Base-by-base conservation (phyloP, 2,329 filamentous ascomycete species). In the Endothia cerciana region DNA sequence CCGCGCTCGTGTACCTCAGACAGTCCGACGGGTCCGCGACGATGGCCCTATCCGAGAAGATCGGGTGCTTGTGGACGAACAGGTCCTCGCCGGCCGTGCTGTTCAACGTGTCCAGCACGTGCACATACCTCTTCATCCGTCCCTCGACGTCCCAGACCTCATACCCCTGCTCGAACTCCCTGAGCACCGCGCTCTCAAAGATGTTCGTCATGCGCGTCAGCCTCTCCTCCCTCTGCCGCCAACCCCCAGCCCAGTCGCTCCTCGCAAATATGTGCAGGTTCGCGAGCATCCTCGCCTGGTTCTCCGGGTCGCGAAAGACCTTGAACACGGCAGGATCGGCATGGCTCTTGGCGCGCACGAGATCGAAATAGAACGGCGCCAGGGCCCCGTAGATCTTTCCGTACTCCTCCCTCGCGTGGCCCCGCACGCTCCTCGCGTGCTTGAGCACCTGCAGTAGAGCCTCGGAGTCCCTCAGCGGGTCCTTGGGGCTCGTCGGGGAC, bases 141-240 rank as follows among this genome's bases (percentile, higher is more conserved):
- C 92, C 93, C 70, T 97, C 91, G 63, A 96, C 88, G 75, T 99
- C 94, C 80, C 91, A 91, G 53, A 88, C 89, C 75, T 95, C 92
- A 71, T 96, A 97, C 4, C 93, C 95, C 73, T 95, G 91, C 77
- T 96, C 91, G 71, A 99, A 99, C 76, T 99, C 95, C 59, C 91
- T 87, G 61, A 97, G 80, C 3, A 96, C 94, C 3, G 94, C 93
- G 65, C 90, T 93, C 78, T 98, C 94, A 73, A 99, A 99, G 66
- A 95, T 89, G 45, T 85, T 85, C 70, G 90, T 87, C 85, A 96
- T 93, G 30, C 84, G 85, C 45, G 86, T 82, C 25, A 99, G 80
- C 73, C 90, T 91, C 68, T 91, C 87, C 72, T 91, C 87, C 53
- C 94, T 83, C 71, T 87, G 83, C 58, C 81, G 77, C 82, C 91